Percentiles rank a stretch among this genome's conserved stretches.
phyloP scores from a whole-genome alignment of 1,284 basidiomycete species.

The Mycena citricolor region DNA sequence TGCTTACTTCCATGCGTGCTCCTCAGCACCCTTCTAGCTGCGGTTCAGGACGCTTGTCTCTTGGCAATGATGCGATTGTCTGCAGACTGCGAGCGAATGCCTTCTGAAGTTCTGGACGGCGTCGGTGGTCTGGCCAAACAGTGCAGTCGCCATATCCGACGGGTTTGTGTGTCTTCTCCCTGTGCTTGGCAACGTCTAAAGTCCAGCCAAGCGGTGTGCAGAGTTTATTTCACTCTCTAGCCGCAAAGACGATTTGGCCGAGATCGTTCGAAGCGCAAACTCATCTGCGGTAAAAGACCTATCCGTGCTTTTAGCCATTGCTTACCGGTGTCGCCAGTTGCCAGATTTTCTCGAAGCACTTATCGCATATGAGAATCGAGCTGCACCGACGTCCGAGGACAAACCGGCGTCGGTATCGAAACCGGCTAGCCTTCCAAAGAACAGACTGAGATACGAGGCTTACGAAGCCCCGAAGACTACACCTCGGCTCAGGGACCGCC shows the following conservation, averaged over 20 bases:
- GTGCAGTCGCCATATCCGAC: slow-evolving; percentile 53
- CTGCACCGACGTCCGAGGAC: slow-evolving; percentile 16
- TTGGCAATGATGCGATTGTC: slow-evolving; percentile 66
- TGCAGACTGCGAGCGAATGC: slow-evolving; percentile 55
- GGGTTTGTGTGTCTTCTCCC: slow-evolving; percentile 36
- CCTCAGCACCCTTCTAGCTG: slow-evolving; percentile 52
- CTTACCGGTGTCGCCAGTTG: slow-evolving; percentile 44
- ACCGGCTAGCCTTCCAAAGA: slow-evolving; percentile 32
- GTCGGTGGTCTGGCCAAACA: slow-evolving; percentile 45
- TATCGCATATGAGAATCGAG: slow-evolving; percentile 30
- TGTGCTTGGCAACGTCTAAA: slow-evolving; percentile 14
- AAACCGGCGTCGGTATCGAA: slow-evolving; percentile 14
- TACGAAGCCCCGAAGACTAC: slow-evolving; percentile 61
- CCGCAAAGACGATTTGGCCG: slow-evolving; percentile 43
- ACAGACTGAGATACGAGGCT: slow-evolving; percentile 65
- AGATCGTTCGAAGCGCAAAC: slow-evolving; percentile 44
- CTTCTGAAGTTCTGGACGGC: slow-evolving; percentile 40
- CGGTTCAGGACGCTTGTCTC: slow-evolving; percentile 68
- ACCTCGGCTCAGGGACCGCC: slow-evolving; percentile 40
- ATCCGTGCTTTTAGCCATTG: slow-evolving; percentile 1
- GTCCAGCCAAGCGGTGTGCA: slow-evolving; percentile 54
- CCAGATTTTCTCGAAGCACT: slow-evolving; percentile 65
- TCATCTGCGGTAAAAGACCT: slow-evolving; percentile 49
- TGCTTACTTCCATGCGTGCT: slow-evolving; percentile 25
- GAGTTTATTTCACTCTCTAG: slow-evolving; percentile 55